Evolutionary conservation across 192 early-diverging fungal species (phyloP).

Genomic region (Backusella westeae): DNA sequence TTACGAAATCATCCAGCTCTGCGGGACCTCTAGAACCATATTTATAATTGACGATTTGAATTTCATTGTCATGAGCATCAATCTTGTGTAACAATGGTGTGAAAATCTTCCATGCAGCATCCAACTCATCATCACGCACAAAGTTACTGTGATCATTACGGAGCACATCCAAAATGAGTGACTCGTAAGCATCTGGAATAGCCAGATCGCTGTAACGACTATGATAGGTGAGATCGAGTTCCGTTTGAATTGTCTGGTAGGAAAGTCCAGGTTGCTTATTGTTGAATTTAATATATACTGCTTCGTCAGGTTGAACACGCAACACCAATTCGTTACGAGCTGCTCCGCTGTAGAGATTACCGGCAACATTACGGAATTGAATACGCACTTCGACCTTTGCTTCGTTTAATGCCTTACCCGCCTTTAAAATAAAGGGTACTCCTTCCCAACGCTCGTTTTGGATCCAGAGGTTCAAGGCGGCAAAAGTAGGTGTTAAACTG

Average conservation of each 20-base stretch:
- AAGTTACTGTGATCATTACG: slow-evolving; percentile 95
- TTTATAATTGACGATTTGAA: slow-evolving; percentile 66
- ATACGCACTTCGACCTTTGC: slow-evolving; percentile 94
- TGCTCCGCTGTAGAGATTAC: slow-evolving; percentile 71
- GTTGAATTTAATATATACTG: slow-evolving; percentile 95
- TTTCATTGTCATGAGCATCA: slow-evolving; percentile 47
- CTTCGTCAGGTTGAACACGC: slow-evolving; percentile 92
- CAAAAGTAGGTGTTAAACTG: slow-evolving; percentile 89
- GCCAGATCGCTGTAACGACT: slow-evolving; percentile 81
- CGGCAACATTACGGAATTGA: slow-evolving; percentile 92
- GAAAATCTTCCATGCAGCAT: slow-evolving; percentile 97
- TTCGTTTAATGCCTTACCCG: slow-evolving; percentile 89
- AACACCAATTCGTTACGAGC: slow-evolving; percentile 95
- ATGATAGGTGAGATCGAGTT: slow-evolving; percentile 92
- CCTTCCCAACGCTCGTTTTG: slow-evolving; percentile 96
- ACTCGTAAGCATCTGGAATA: slow-evolving; percentile 98
- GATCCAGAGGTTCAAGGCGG: slow-evolving; percentile 82
- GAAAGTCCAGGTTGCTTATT: slow-evolving; percentile 94
- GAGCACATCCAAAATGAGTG: slow-evolving; percentile 88
- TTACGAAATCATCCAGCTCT: slow-evolving; percentile 72
- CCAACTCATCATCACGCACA: slow-evolving; percentile 89
- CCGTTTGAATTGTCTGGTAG: slow-evolving; percentile 79
- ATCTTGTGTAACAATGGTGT: slow-evolving; percentile 93
- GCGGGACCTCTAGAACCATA: slow-evolving; percentile 85
- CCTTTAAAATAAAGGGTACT: slow-evolving; percentile 86